These are phyloP conservation scores for Fusarium virguliforme DNA, from an alignment of 2,329 filamentous ascomycete genomes.

Conservation along the genomic window DNA sequence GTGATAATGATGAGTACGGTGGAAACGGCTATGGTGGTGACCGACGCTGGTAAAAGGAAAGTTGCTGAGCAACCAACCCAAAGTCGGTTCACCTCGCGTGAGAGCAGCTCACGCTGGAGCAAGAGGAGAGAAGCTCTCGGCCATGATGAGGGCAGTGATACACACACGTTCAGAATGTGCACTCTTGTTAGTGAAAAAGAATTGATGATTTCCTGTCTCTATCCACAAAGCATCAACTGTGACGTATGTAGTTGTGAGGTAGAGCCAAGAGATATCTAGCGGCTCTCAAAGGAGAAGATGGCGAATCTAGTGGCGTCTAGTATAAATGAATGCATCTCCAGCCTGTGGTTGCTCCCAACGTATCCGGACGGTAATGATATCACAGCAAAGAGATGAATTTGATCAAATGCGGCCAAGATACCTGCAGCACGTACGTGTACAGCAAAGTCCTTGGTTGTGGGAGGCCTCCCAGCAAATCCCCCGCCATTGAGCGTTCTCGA, in stretches of 20 bases:
- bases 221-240: neutral
- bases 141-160: slow-evolving; percentile 6
- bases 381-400: neutral
- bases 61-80: slow-evolving; percentile 6
- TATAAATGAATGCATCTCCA: too few relatives aligned
- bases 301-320: slow-evolving; percentile 9
- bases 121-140: slow-evolving; percentile 6
- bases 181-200: slow-evolving; percentile 16
- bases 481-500: neutral
- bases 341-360: neutral
- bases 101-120: slow-evolving; percentile 1
- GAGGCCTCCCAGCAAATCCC: slow-evolving; percentile 2
- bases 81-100: neutral
- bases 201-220: neutral
- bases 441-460: neutral
- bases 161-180: slow-evolving; percentile 26
- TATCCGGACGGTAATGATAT: neutral
- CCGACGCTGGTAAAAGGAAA: slow-evolving; percentile 44
- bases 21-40: slow-evolving; percentile 47
- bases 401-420: slow-evolving; percentile 4
- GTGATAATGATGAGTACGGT: slow-evolving; percentile 29
- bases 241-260: neutral
- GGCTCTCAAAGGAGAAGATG: neutral
- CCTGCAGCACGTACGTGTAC: neutral
- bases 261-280: neutral